Percentiles rank a stretch among this genome's conserved stretches.
Conservation (phyloP, 2,329 filamentous ascomycete species). For the Lasiodiplodia sp. region DNA sequence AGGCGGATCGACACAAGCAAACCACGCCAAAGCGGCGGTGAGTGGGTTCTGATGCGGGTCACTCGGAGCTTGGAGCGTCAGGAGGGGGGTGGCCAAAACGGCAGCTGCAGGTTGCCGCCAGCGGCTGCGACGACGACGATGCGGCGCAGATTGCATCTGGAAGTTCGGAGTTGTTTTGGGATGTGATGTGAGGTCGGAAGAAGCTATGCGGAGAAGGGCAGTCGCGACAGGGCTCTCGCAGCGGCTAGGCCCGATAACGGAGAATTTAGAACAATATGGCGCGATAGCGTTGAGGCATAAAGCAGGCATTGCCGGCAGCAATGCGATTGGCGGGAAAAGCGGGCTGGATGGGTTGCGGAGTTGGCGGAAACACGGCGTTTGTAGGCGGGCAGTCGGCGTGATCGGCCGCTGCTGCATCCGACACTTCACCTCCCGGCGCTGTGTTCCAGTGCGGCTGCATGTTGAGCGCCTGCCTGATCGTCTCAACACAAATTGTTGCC, state of each 20-base stretch:
- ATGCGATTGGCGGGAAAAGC: conserved; percentile 14
- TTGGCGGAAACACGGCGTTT: neutral
- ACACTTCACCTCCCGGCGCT: conserved; percentile 1
- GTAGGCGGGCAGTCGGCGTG: neutral
- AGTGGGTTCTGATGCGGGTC: neutral
- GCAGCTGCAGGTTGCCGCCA: neutral
- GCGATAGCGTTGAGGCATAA: conserved; percentile 6
- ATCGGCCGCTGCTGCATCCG: conserved; percentile 8
- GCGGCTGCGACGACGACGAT: neutral
- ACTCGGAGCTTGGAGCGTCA: conserved; percentile 1
- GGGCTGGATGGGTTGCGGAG: neutral
- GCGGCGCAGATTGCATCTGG: neutral
- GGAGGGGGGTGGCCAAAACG: neutral
- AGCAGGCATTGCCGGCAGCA: neutral
- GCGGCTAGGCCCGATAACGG: conserved; percentile 23
- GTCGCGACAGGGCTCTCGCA: neutral
- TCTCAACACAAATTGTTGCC: neutral
- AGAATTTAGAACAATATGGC: neutral
- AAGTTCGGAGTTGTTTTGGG: neutral
- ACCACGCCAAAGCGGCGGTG: conserved; percentile 17
- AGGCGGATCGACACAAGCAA: conserved; percentile 10
- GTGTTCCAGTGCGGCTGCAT: conserved; percentile 1
- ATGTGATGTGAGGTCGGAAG: conserved; percentile 14
- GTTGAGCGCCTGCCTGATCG: neutral
- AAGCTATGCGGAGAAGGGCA: conserved; percentile 23